phyloP scores from a whole-genome alignment of 2,329 filamentous ascomycete species.

The Pseudogymnoascus sp. region DNA sequence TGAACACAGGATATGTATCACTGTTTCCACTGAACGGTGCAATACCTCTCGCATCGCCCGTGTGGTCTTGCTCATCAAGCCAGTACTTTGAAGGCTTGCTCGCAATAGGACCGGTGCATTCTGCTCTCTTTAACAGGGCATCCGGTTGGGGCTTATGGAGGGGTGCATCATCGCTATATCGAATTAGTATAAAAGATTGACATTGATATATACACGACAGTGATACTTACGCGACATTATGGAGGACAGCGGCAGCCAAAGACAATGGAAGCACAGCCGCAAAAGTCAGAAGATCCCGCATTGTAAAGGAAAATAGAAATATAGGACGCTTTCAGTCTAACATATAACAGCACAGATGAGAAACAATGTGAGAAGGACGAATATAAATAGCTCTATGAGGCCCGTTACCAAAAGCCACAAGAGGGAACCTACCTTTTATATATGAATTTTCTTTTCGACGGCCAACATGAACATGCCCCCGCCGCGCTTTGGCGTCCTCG shows the following conservation, averaged over 20 bases:
- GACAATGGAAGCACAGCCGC: not conserved
- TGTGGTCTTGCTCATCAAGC: conserved; percentile 2
- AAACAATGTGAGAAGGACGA: not conserved
- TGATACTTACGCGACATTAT: not conserved
- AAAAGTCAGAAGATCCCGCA: not conserved
- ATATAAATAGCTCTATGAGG: not conserved
- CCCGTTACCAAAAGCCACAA: not conserved
- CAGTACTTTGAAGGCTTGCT: conserved; percentile 7
- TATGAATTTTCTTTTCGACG: not conserved
- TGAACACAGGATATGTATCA: not conserved
- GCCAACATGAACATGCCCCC: not conserved
- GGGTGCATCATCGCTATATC: not conserved
- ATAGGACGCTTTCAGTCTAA: not conserved
- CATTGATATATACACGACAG: not conserved
- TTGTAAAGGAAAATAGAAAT: not conserved
- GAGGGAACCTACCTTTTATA: not conserved
- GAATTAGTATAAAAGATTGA: not conserved
- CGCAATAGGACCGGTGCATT: not conserved
- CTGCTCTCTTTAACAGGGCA: not conserved
- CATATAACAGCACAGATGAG: not conserved
- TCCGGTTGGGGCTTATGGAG: not conserved
- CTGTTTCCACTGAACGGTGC: not conserved
- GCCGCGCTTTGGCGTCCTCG: not conserved
- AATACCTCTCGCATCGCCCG: not conserved
- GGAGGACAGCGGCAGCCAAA: not conserved